Evolutionary conservation across 306 rosid species (phyloP), one percentile per base, ranked within the genome.

Genomic region (Carpinus viminea): DNA sequence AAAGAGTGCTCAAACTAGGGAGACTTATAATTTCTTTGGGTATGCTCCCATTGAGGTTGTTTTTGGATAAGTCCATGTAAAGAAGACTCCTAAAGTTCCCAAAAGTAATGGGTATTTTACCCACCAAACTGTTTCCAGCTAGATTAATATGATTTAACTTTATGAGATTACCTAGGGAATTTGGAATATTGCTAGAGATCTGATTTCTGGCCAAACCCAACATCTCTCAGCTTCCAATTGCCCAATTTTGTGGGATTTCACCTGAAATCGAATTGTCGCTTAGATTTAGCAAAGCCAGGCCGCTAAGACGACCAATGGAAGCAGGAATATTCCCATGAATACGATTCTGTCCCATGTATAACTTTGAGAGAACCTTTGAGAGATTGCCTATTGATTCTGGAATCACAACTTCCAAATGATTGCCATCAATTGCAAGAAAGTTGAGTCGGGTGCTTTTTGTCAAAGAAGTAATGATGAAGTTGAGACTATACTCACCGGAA

Each of bases 331-430:
- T 73, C 13, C 98, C 98, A 46, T 75, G 69, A 43, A 93, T 84
- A 10, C 76, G 80, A 74, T 93, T 93, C 75, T 80, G 73, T 82
- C 95, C 97, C 93, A 93, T 90, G 87, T 76, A 87, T 43, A 93
- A 45, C 1, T 11, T 70, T 5, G 87, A 68, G 43, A 93, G 84
- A n/a, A 18, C 71, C 62, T 86, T 85, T 7, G 98, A 90, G 46
- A 93, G 93, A 71, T 90, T 87, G 24, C 97, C 98, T 16, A 93
- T 72, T 46, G 88, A 72, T 41, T 87, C 89, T 61, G 97, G 97
- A 75, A 93, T 90, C 0, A 77, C 83, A 62, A 97, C 95, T 82
- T 87, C 88, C 1, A 93, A 76, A 34, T 26, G 78, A 68, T 91
- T 91, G 26, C 81, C 92, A 71, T 83, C 89, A 15, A 91, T 73